Conservation (phyloP, 2,329 filamentous ascomycete genomes). For the Trichocomaceae sp. region DNA sequence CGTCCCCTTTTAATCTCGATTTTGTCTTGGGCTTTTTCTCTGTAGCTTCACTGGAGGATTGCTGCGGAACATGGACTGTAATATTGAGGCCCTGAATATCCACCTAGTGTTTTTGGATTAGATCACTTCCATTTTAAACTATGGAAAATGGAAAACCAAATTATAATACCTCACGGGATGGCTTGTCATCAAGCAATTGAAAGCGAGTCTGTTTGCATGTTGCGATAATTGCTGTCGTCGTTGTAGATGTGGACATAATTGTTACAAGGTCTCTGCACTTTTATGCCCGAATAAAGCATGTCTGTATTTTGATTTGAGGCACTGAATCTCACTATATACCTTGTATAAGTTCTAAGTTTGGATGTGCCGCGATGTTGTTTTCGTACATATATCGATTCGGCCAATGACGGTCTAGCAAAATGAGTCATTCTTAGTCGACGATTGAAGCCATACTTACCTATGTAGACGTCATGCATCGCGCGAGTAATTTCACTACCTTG, state of each 20-base stretch:
- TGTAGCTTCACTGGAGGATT: not conserved
- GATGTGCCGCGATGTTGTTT: not conserved
- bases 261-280: not conserved
- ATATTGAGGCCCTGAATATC: slow-evolving; percentile 62
- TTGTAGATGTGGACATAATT: not conserved
- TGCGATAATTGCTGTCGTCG: slow-evolving; percentile 44
- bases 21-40: slow-evolving; percentile 26
- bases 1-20: slow-evolving; percentile 47
- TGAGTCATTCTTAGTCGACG: slow-evolving; percentile 14
- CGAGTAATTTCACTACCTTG: not conserved
- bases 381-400: not conserved
- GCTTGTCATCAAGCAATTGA: slow-evolving; percentile 51
- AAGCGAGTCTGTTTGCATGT: slow-evolving; percentile 64
- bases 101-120: slow-evolving; percentile 41
- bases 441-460: not conserved
- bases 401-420: slow-evolving; percentile 6
- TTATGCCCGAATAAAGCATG: not conserved
- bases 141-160: not conserved
- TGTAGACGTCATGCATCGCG: not conserved
- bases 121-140: not conserved
- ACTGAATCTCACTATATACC: not conserved
- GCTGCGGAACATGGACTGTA: slow-evolving; percentile 14
- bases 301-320: not conserved
- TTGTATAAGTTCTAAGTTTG: not conserved
- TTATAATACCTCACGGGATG: slow-evolving; percentile 42